Evolutionary conservation across 805 yeast species (phyloP).

Genomic region (Pichia deserticola): DNA sequence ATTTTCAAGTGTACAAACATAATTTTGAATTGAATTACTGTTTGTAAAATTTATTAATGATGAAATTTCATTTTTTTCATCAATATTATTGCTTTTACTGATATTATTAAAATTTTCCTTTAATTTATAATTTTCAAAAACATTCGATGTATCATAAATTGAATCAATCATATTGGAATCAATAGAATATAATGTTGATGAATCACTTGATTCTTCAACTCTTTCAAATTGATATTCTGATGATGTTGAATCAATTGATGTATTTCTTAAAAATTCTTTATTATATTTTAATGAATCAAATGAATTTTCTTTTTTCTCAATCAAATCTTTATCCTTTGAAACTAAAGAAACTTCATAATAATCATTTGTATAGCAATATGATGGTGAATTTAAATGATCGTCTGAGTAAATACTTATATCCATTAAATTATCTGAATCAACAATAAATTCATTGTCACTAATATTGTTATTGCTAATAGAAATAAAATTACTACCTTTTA

Average conservation of each 20-base stretch:
- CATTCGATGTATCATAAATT: background rate
- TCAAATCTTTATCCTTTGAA: background rate
- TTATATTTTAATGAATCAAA: background rate
- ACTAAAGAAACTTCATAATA: constrained; percentile 1
- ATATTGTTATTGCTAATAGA: no score
- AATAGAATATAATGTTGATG: background rate
- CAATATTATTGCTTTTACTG: background rate
- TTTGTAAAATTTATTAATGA: background rate
- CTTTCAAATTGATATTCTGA: background rate
- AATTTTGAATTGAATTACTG: background rate
- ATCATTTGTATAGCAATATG: constrained; percentile 1
- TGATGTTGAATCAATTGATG: background rate
- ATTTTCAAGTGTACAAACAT: constrained; percentile 4
- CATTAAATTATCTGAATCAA: background rate
- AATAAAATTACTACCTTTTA: no score
- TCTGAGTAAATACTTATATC: no score
- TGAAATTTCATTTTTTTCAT: background rate
- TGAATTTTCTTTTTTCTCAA: background rate
- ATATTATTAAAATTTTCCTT: no score
- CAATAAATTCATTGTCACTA: background rate
- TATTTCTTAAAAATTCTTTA: background rate
- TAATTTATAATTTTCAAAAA: no score
- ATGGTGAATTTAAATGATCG: background rate
- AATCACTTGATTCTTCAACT: background rate
- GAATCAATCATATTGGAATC: background rate